phyloP scores from a whole-genome alignment of 768 basidiomycete genomes.

The Russula olivacea region DNA sequence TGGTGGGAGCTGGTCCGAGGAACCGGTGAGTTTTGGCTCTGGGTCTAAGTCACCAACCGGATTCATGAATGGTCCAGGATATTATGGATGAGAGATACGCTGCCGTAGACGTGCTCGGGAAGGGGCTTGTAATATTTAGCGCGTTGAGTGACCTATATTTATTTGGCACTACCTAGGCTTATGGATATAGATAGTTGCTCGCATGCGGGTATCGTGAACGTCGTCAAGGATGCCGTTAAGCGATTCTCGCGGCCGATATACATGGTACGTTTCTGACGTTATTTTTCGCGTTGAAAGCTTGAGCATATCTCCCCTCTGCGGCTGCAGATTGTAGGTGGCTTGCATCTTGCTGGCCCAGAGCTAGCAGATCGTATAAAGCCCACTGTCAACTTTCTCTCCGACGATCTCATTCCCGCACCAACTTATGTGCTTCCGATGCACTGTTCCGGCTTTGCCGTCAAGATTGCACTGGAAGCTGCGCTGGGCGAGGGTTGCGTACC shows the following conservation, averaged over 20 bases:
- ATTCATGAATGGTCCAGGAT: constrained; percentile 38
- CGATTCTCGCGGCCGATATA: constrained; percentile 64
- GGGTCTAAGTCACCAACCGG: background rate
- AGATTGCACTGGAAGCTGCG: constrained; percentile 60
- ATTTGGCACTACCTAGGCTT: background rate
- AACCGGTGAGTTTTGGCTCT: background rate
- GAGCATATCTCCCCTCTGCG: background rate
- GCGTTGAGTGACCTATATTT: constrained; percentile 45
- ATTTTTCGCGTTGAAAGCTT: background rate
- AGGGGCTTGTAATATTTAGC: constrained; percentile 78
- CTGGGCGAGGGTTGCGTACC: constrained; percentile 76
- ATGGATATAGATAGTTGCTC: constrained; percentile 41
- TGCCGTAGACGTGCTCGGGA: constrained; percentile 70
- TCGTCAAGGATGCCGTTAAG: constrained; percentile 60
- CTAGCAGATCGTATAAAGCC: constrained; percentile 54
- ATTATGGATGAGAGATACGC: constrained; percentile 83
- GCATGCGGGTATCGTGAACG: constrained; percentile 84
- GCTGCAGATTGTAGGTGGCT: constrained; percentile 64
- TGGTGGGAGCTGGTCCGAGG: constrained; percentile 43
- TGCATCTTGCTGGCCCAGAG: constrained; percentile 76
- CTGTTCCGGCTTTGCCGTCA: constrained; percentile 74
- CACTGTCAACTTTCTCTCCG: constrained; percentile 66
- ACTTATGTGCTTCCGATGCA: constrained; percentile 78
- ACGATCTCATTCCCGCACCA: constrained; percentile 54
- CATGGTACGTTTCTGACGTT: constrained; percentile 46